A percentile compares a stretch with the other conserved stretches of the same genome.
phyloP scores from a whole-genome alignment of 1,284 basidiomycete genomes.

The Rhodotorula sp. region DNA sequence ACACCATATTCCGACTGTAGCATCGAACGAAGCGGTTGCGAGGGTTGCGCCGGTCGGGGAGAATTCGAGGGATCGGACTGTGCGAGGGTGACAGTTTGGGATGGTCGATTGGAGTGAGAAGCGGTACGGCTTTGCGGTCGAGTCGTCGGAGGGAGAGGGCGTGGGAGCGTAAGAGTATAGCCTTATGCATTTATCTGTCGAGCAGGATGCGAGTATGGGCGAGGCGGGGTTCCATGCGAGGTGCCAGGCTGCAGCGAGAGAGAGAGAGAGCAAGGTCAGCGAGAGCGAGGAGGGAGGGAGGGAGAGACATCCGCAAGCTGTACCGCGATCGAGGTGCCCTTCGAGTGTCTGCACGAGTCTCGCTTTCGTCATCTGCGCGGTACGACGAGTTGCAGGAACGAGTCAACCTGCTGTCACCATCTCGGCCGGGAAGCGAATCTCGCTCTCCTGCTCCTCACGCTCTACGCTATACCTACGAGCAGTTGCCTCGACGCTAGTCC shows the following conservation, averaged over 20 bases:
- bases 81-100: conserved; percentile 79
- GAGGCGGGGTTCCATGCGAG: conserved; percentile 86
- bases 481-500: background rate
- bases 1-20: conserved; percentile 90
- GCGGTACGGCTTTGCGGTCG: conserved; percentile 17
- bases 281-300: background rate
- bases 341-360: conserved; percentile 31
- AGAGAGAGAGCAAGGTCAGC: conserved; percentile 29
- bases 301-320: conserved; percentile 21
- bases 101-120: conserved; percentile 46
- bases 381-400: background rate
- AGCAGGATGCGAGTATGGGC: conserved; percentile 84
- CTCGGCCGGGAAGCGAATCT: background rate
- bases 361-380: background rate
- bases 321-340: conserved; percentile 76
- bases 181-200: conserved; percentile 86
- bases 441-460: background rate
- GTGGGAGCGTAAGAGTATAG: conserved; percentile 66
- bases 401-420: background rate
- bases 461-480: background rate
- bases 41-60: conserved; percentile 80
- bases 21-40: conserved; percentile 94
- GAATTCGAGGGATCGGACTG: conserved; percentile 88
- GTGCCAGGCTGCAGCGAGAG: conserved; percentile 61
- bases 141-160: conserved; percentile 27